Evolutionary conservation across 2,329 filamentous ascomycete species (phyloP), one percentile per base, ranked within the genome.

Genomic region (Aspergillus sp.): DNA sequence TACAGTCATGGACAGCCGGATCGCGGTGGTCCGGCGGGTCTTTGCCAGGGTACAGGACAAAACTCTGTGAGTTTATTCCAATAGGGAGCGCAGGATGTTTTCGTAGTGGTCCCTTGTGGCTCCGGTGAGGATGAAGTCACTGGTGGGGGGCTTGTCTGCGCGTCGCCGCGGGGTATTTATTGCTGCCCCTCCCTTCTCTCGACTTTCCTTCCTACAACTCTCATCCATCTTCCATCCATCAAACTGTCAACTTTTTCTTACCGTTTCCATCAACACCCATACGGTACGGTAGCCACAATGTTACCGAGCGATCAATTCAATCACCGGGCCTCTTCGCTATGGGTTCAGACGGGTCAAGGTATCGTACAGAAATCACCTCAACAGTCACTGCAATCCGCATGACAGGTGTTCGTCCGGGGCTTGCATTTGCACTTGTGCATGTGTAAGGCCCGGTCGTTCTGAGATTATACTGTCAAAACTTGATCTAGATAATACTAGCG

Each of bases 401-500:
- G 74, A 73, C 74, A 76, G 74, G 74, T 77, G 74, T 76, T 75
- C 74, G 68, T 45, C 57, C 58, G 44, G 61, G 55, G 56, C 41
- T 41, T 30, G 26, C 26, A 30, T 9, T 30, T 30, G 26, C 26
- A 30, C 26, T 30, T 30, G 26, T 30, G 26, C 26, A 30, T 4
- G 26, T 30, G 26, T 48, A 44, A 41, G 32, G 39, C 32, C 55
- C 60, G 66, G 63, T 70, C 69, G 80, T 79, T 87, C 86, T 89
- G 86, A 89, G 86, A 89, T 83, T 78, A 89, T 87, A 89, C 87
- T 87, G 86, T 82, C 78, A 79, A 82, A 90, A 91, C 88, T 90
- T 90, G 88, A 90, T 89, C 87, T 89, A 86, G 85, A 87, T 88
- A 89, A 90, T 89, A 83, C 87, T 87, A 89, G 88, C 88, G 89